These are phyloP conservation scores for Talaromyces rugulosus DNA, from an alignment of 2,329 filamentous ascomycete species.

Conservation along the genomic window DNA sequence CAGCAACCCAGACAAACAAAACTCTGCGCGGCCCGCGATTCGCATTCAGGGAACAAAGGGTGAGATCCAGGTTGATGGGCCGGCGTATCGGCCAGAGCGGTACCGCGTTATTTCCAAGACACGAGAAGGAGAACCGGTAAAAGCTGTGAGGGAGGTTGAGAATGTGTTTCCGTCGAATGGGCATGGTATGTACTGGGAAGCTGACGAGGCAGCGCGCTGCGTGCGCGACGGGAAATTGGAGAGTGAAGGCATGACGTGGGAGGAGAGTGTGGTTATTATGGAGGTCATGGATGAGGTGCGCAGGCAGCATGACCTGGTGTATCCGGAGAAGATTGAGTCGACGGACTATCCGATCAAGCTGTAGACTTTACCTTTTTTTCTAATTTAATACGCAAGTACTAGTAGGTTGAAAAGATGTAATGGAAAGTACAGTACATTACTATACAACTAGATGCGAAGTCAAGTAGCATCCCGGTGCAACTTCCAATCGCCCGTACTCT, in stretches of 20 bases:
- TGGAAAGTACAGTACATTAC: constrained; percentile 13
- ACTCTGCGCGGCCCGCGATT: constrained; percentile 61
- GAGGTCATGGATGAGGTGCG: constrained; percentile 69
- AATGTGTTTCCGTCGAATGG: constrained; percentile 54
- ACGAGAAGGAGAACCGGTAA: constrained; percentile 38
- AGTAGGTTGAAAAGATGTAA: neutral
- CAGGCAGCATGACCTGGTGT: constrained; percentile 58
- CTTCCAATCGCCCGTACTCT: constrained; percentile 9
- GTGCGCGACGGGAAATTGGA: constrained; percentile 73
- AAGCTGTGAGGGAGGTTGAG: constrained; percentile 30
- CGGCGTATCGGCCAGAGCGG: constrained; percentile 64
- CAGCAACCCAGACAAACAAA: constrained; percentile 58
- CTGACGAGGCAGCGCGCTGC: constrained; percentile 72
- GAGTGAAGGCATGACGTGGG: constrained; percentile 64
- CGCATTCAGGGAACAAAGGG: constrained; percentile 76
- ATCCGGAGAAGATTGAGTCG: constrained; percentile 64
- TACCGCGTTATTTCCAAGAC: constrained; percentile 59
- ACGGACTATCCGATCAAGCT: constrained; percentile 49
- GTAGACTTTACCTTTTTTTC: constrained; percentile 15
- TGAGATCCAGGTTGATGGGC: constrained; percentile 74
- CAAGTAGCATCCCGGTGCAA: constrained; percentile 12
- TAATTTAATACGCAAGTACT: no score
- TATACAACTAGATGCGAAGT: constrained; percentile 12
- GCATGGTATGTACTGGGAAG: constrained; percentile 87
- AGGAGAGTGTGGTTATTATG: constrained; percentile 83